Evolutionary conservation across 352 stramenopile species (phyloP), one percentile per base, ranked within the genome.

Genomic region (Globisporangium emineosum): DNA sequence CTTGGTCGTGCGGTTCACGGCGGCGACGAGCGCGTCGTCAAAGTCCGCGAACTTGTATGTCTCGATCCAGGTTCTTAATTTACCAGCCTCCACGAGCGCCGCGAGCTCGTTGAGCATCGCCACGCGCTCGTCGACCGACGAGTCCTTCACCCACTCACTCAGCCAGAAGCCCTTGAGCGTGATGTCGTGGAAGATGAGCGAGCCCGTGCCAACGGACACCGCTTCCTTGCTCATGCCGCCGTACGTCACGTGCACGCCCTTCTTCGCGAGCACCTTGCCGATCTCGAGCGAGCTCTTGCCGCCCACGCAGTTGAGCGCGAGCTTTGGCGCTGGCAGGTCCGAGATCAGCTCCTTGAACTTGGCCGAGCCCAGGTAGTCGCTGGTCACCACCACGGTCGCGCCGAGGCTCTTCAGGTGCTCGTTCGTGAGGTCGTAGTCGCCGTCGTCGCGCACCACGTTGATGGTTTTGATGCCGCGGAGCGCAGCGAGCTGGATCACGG

Each of bases 391-490:
- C 62, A 96, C 70, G 21, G 78, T 88, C 37, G 78, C 88, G 52
- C 88, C 88, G 33, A 96, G 72, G 60, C 64, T 77, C 81, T 94
- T 93, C 40, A 94, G 70, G 74, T 89, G 81, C 52, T 90, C 64
- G 71, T 91, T 81, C 32, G 78, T 88, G 43, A 80, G 62, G 60
- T 88, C 83, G 69, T 93, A 95, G 67, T 91, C 81, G 51, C 76
- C 87, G 59, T 93, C 81, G 66, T 94, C 79, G 45, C 86, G 81
- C 51, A 97, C 78, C 30, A 97, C 78, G 71, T 97, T 97, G 68
- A 97, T 91, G 54, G 88, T 97, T 75, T 95, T 88, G 59, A 97
- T 88, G 62, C 88, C 88, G 50, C 88, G 88, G 58, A 93, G 71
- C 45, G 78, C 78, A n/a, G 88, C 88, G 65, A 97, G 71, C 70